These are phyloP conservation scores for Diplocarpon mali DNA, from an alignment of 2,329 filamentous ascomycete species.

Conservation along the genomic window DNA sequence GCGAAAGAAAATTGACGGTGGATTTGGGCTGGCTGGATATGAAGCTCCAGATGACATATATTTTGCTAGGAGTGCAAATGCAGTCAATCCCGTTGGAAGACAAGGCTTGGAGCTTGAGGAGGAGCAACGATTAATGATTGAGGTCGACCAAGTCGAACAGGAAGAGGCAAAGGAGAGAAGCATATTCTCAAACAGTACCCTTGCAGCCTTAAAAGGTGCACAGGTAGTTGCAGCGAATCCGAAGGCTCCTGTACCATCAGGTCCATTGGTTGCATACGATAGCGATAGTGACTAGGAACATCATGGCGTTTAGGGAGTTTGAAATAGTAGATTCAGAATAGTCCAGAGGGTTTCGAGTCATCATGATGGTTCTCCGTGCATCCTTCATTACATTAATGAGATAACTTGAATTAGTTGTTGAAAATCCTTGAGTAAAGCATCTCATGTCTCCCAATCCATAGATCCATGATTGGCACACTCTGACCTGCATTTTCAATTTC, in stretches of 20 bases:
- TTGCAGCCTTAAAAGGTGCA: slow-evolving; percentile 61
- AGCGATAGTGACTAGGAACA: slow-evolving; percentile 62
- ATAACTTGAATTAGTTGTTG: slow-evolving; percentile 48
- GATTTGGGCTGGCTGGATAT: slow-evolving; percentile 65
- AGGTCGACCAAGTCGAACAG: slow-evolving; percentile 27
- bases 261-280: slow-evolving; percentile 77
- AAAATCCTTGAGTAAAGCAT: slow-evolving; percentile 77
- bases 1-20: slow-evolving; percentile 78
- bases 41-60: slow-evolving; percentile 91
- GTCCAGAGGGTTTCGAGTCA: not conserved
- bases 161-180: slow-evolving; percentile 35
- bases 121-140: slow-evolving; percentile 45
- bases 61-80: slow-evolving; percentile 68
- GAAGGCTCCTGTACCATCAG: slow-evolving; percentile 44
- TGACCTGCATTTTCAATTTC: slow-evolving; percentile 58
- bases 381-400: not conserved
- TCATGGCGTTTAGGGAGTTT: slow-evolving; percentile 11
- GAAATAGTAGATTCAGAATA: not conserved
- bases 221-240: slow-evolving; percentile 39
- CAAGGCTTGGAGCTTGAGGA: slow-evolving; percentile 53
- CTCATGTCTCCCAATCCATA: slow-evolving; percentile 78
- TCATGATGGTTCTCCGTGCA: not conserved
- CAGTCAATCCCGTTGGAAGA: slow-evolving; percentile 47
- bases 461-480: slow-evolving; percentile 64
- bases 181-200: slow-evolving; percentile 72